phyloP scores from a whole-genome alignment of 2,329 filamentous ascomycete genomes.

The Fusarium stilboides region DNA sequence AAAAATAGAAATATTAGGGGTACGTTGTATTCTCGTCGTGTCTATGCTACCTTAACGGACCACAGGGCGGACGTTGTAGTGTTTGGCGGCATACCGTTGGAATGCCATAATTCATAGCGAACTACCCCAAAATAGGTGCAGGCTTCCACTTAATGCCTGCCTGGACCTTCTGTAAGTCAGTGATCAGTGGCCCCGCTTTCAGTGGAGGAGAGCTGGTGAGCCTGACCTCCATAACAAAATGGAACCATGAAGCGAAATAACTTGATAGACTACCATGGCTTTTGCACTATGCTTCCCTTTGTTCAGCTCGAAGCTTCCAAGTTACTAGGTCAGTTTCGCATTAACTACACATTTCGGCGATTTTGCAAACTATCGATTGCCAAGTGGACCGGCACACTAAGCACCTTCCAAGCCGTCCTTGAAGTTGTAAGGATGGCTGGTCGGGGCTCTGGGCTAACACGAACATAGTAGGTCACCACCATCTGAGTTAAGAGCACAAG shows the following conservation, averaged over 20 bases:
- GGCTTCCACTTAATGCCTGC: constrained; percentile 30
- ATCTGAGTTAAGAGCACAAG: background rate
- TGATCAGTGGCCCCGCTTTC: constrained; percentile 12
- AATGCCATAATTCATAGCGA: constrained; percentile 25
- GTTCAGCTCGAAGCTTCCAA: constrained; percentile 4
- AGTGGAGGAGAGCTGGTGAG: constrained; percentile 14
- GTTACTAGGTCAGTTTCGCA: background rate
- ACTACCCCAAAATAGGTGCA: constrained; percentile 14
- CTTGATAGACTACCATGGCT: constrained; percentile 1
- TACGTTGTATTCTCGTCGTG: constrained; percentile 18
- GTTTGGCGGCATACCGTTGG: constrained; percentile 6
- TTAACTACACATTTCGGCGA: constrained; percentile 10
- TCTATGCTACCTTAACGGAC: constrained; percentile 25
- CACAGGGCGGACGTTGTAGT: background rate
- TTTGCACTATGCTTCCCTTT: background rate
- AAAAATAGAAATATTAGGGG: constrained; percentile 24
- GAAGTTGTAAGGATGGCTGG: constrained; percentile 10
- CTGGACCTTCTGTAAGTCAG: constrained; percentile 24
- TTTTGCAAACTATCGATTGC: constrained; percentile 3
- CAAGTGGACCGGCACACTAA: constrained; percentile 3
- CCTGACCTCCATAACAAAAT: background rate
- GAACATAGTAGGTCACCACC: constrained; percentile 18
- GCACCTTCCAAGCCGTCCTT: constrained; percentile 13
- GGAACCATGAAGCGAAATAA: constrained; percentile 12
- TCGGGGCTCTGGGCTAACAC: constrained; percentile 9